Evolutionary conservation across 108 stramenopile genomes (phyloP), one percentile per base, ranked within the genome.

Genomic region (Fragilaria radians): DNA sequence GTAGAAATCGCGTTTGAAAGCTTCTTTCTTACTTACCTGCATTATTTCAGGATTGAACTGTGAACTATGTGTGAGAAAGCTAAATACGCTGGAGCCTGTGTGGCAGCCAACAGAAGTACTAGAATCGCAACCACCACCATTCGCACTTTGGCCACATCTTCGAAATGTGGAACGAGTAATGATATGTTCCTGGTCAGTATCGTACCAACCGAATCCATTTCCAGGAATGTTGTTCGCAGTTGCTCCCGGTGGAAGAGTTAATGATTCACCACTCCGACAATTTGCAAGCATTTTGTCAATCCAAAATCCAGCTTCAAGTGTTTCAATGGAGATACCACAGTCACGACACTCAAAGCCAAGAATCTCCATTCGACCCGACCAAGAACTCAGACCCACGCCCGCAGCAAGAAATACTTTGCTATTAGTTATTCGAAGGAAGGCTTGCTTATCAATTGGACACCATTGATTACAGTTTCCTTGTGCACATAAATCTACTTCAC

Each of bases 121-220:
- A 22, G 33, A 30, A 32, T 47, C 64, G 57, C 73, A 74, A 29
- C 73, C 73, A 32, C 68, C 31, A 24, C 53, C 50, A 32, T 63
- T 46, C 4, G 57, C 56, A 46, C 51, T 65, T 45, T 70, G 58
- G 5, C 73, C 73, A 65, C 73, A 74, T 49, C 70, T 69, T n/a
- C 57, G 47, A 31, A 74, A 74, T 1, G 29, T 58, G 2, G 64
- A 17, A 11, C 59, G 25, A 5, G 73, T 65, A 5, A 74, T 69
- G 57, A 74, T 74, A 33, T 74, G 73, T 30, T 65, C 68, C 68
- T 70, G 67, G 34, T 52, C 64, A 4, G 73, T 74, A 46, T 74
- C 73, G 36, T 74, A 74, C 73, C 73, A 74, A 27, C 45, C 56
- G 45, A 74, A 69, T 1, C 73, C 73, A 53, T 62, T 42, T 5